These are phyloP conservation scores for Colletotrichum sidae DNA, from an alignment of 2,329 filamentous ascomycete species.

Conservation along the genomic window DNA sequence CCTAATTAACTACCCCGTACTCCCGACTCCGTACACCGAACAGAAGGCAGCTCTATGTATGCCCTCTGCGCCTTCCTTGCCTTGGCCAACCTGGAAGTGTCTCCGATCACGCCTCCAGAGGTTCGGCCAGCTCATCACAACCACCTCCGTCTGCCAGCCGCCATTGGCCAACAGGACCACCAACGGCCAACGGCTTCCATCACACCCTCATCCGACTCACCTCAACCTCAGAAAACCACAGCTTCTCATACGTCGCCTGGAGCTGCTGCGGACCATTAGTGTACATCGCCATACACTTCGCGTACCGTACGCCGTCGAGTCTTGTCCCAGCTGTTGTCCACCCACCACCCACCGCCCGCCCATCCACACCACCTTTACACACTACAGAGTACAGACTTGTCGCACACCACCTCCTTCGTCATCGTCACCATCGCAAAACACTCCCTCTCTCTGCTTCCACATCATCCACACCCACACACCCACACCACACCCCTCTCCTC, in stretches of 20 bases:
- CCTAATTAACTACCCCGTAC: no score
- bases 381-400: neutral
- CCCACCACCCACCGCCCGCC: neutral
- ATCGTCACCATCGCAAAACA: constrained; percentile 18
- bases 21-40: no score
- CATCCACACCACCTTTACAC: neutral
- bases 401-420: constrained; percentile 13
- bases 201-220: constrained; percentile 21
- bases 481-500: constrained; percentile 15
- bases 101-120: no score
- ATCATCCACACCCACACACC: neutral
- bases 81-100: no score
- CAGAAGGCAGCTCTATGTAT: no score
- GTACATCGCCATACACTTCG: no score
- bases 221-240: neutral
- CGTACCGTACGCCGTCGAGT: no score
- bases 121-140: constrained; percentile 29
- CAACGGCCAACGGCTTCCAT: constrained; percentile 12
- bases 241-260: neutral
- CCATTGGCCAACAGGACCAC: neutral
- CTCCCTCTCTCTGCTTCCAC: no score
- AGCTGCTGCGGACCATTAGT: no score
- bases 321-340: neutral
- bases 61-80: no score
- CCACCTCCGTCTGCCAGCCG: constrained; percentile 13